Evolutionary conservation across 805 yeast species (phyloP).

Genomic region (Wickerhamiella australiensis): DNA sequence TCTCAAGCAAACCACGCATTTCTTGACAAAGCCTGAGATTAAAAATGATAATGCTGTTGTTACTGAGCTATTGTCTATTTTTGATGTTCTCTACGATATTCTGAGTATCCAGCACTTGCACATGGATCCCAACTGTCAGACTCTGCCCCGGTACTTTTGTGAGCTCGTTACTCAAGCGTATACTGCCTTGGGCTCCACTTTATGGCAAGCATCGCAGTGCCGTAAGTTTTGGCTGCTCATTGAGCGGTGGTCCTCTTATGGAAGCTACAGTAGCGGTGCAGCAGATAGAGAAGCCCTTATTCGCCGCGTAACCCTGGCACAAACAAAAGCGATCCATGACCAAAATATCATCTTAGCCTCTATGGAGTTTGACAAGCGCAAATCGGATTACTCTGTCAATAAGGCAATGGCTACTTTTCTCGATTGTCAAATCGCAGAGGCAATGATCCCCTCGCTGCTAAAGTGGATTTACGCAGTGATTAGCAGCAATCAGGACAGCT

Average conservation of each 20-base stretch:
- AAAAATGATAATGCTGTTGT: conserved; percentile 59
- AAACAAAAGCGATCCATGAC: conserved; percentile 23
- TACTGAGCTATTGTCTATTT: conserved; percentile 38
- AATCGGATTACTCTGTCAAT: conserved; percentile 56
- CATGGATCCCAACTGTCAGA: conserved; percentile 41
- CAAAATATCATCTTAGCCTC: conserved; percentile 20
- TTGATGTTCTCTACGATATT: conserved; percentile 18
- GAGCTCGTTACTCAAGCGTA: conserved; percentile 69
- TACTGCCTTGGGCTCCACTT: conserved; percentile 24
- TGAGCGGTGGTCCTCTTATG: conserved; percentile 93
- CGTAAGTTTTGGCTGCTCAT: conserved; percentile 63
- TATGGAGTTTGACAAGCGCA: conserved; percentile 63
- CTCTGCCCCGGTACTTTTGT: conserved; percentile 70
- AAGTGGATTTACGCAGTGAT: conserved; percentile 74
- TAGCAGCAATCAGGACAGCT: conserved; percentile 40
- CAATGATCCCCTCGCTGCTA: conserved; percentile 36
- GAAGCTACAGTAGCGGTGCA: conserved; percentile 47
- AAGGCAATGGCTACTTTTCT: conserved; percentile 78
- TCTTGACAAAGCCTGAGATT: conserved; percentile 36
- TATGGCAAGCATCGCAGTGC: conserved; percentile 20
- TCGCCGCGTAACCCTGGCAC: conserved; percentile 28
- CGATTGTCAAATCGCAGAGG: conserved; percentile 30
- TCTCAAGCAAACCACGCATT: conserved; percentile 55
- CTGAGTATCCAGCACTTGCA: conserved; percentile 39
- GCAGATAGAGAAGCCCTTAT: conserved; percentile 59